A percentile compares a stretch with the other conserved stretches of the same genome.
phyloP scores from a whole-genome alignment of 192 early-diverging fungal species.

The Coemansia interrupta region DNA sequence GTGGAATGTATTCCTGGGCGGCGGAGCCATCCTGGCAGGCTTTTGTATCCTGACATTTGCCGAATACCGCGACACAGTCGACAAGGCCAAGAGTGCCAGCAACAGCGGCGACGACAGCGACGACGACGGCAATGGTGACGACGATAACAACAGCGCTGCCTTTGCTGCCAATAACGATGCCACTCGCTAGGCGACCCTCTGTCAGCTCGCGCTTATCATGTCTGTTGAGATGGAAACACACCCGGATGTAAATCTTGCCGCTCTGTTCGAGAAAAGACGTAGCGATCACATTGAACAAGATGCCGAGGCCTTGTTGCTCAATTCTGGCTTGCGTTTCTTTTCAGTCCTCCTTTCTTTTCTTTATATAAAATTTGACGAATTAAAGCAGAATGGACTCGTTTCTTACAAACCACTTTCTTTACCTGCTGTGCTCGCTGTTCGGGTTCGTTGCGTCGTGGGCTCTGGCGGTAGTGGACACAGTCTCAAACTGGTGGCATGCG shows the following conservation, averaged over 20 bases:
- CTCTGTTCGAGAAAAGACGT: background rate
- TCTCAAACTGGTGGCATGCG: conserved; percentile 51
- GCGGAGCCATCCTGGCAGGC: conserved; percentile 54
- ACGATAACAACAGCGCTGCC: background rate
- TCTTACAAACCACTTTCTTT: conserved; percentile 49
- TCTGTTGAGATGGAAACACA: too few species aligned
- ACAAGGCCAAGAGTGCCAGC: conserved; percentile 12
- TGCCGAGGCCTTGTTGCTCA: too few species aligned
- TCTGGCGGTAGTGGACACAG: conserved; percentile 34
- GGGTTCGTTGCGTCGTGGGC: conserved; percentile 28
- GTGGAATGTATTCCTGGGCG: conserved; percentile 55
- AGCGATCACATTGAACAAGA: too few species aligned
- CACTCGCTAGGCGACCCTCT: background rate
- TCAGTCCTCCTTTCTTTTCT: background rate
- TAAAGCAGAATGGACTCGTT: conserved; percentile 37
- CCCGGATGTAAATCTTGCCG: too few species aligned
- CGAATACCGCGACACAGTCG: conserved; percentile 40
- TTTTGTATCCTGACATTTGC: conserved; percentile 55
- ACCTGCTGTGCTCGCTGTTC: conserved; percentile 41
- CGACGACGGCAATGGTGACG: conserved; percentile 1
- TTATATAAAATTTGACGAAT: background rate
- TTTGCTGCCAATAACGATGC: background rate
- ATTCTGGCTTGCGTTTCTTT: background rate
- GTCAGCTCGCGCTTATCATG: too few species aligned
- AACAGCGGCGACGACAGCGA: background rate